Evolutionary conservation across 805 yeast genomes (phyloP), one percentile per base, ranked within the genome.

Genomic region (Candida sonorensis): DNA sequence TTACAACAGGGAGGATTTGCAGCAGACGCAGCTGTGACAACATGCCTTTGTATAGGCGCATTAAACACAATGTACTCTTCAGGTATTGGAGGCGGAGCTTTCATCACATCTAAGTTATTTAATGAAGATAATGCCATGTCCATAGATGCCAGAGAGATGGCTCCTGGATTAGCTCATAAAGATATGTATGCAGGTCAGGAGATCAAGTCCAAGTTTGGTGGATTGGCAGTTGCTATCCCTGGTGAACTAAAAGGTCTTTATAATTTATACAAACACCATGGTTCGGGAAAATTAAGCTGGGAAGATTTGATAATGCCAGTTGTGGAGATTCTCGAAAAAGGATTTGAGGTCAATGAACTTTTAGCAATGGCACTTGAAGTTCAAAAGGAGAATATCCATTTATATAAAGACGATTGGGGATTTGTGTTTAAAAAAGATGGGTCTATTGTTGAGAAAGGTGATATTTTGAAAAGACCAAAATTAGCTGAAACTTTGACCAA

Each of bases 81-180:
- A 0, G 78, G 90, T 26, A 96, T 97, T 7, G 97, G 97, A 3
- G 97, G 97, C 4, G 97, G 98, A 8, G 85, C 82, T 0, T 86
- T 73, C 46, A 80, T 82, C 27, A 69, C 77, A 1, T 66, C 75
- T 4, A 48, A 54, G 23, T 42, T 42, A 22, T 51, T 51, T 26
- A 57, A 54, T 17, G 61, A 66, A 10, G 66, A 68, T 7, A 66
- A 68, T 1, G 72, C 80, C 2, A 41, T 80, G 3, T 66, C 79
- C 18, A 74, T 88, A 26, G 95, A 90, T 57, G 94, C 92, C 19
- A 66, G 98, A 40, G 98, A 90, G 53, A 74, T 72, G 63, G 95
- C 97, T 0, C 97, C 97, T 0, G 56, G 51, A 2, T 47, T 31
- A 2, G 73, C 92, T 4, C 61, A 62, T 45, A 71, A 72, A 41